Base-by-base conservation (phyloP, 73 alveolate species). In the Paramecium sonneborni region DNA sequence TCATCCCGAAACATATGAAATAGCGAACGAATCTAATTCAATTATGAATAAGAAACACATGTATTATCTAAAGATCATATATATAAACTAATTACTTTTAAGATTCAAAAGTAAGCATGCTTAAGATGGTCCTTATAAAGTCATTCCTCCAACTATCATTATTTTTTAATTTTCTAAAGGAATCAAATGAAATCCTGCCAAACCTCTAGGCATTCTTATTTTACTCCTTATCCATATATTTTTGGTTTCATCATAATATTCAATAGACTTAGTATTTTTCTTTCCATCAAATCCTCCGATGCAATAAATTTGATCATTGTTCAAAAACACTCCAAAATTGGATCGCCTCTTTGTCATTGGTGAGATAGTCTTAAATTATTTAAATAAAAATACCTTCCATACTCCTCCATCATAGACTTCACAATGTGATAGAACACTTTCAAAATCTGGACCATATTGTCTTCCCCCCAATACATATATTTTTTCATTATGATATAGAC, bases 141-240 rank as follows among this genome's bases (percentile, higher is more conserved):
- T 79, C 74, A 79, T 39, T 79, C 90, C 90, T 43, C 90, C 90
- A 30, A 79, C 26, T 20, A 79, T 39, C 41, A 79, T 32, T 43
- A 79, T 20, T 79, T 79, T 79, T 15, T 38, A 14, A 39, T 38
- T 23, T 43, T 44, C 90, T n/a, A 30, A 30, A 2, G 90, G 90
- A 7, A 79, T 38, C 43, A 79, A 44, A 11, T 79, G 39, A 39
- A 76, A 76, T 39, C 88, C 88, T 37, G 88, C 88, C 28, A 76
- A 76, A 0, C 90, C 90, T 46, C 90, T 79, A 6, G 44, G 69
- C 86, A 28, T 10, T 32, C 9, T 70, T 10, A 70, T 23, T 32
- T 70, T 70, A 28, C 57, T 23, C 23, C 57, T 70, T 4, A 28
- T 70, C 86, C 58, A 70, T 28, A 70, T 70, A 70, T 70, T 70